phyloP scores from a whole-genome alignment of 768 basidiomycete genomes.

The Ramaria sp. region DNA sequence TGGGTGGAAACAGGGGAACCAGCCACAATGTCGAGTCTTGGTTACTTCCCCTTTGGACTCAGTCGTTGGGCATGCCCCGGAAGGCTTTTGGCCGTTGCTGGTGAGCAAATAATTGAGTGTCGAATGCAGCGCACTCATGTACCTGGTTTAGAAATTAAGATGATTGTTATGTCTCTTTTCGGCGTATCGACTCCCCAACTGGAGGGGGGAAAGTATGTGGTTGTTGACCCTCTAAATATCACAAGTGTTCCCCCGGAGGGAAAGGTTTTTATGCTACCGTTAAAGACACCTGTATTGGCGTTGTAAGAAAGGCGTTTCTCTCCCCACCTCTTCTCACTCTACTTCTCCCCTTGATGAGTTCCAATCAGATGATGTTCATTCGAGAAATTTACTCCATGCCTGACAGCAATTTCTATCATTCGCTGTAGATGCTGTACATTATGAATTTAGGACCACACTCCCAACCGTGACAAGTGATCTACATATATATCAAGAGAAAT shows the following conservation, averaged over 20 bases:
- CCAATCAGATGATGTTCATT: too few species aligned
- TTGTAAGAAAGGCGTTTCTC: not conserved
- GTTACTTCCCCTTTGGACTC: constrained; percentile 24
- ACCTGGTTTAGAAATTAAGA: constrained; percentile 21
- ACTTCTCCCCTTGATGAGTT: too few species aligned
- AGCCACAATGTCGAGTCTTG: constrained; percentile 21
- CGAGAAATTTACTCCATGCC: too few species aligned
- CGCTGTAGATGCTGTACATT: too few species aligned
- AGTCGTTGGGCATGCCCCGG: constrained; percentile 27
- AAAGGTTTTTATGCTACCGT: not conserved
- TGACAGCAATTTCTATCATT: too few species aligned
- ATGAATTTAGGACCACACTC: too few species aligned
- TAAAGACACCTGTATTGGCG: not conserved
- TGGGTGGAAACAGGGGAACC: constrained; percentile 21
- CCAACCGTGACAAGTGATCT: too few species aligned
- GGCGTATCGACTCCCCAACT: constrained; percentile 21
- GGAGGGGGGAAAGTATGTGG: constrained; percentile 20
- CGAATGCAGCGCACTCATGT: not conserved
- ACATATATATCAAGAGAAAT: too few species aligned
- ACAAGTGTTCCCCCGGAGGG: constrained; percentile 18
- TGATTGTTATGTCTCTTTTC: constrained; percentile 23
- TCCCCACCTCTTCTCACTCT: too few species aligned
- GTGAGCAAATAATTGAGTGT: constrained; percentile 12
- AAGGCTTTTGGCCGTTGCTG: constrained; percentile 21
- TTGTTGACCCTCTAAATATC: constrained; percentile 24